Evolutionary conservation across 306 rosid genomes (phyloP), one percentile per base, ranked within the genome.

Genomic region (Oemleria cerasiformis): DNA sequence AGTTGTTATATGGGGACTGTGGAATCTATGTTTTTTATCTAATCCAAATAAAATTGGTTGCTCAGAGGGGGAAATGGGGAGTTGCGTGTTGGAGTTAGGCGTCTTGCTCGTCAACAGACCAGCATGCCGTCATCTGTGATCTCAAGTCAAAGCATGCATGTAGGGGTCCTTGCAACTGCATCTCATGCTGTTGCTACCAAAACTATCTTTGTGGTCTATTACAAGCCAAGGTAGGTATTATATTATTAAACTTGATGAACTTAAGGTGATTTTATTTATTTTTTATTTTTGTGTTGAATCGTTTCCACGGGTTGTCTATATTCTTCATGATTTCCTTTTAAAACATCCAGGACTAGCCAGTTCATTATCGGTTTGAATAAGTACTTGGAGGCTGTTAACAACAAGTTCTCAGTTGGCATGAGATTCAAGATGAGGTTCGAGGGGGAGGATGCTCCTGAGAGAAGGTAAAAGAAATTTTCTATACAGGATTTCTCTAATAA

Each of bases 101-200:
- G 96, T 67, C 90, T 85, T 83, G 81, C 92, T 77, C 83, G 86
- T 66, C 99, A 94, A 68, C 89, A 86, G 38, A 88, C 84, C 75
- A 89, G 80, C 87, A 88, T 94, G 95, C 88, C 99, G 1, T 81
- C 97, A 38, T 94, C 99, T 11, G 99, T 91, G 72, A 86, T 94
- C 62, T 94, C 99, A 21, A 85, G 96, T 72, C 96, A 91, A 73
- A 94, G 97, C 84, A 94, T 94, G 99, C 97, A 91, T 81, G 77
- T 88, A 23, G 99, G 99, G 72, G 96, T 94, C 77, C 96, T 94
- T 20, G 99, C 97, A 56, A 94, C 99, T 69, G 99, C 99, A 64
- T 89, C 96, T 30, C 97, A 94, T 78, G 97, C 99, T 65, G 92
- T 89, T 79, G 71, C 87, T 23, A 86, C 97, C 56, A 87, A 82